Evolutionary conservation across 345 rosid genomes (phyloP), one percentile per base, ranked within the genome.

Genomic region (Eucalyptus coolabah): DNA sequence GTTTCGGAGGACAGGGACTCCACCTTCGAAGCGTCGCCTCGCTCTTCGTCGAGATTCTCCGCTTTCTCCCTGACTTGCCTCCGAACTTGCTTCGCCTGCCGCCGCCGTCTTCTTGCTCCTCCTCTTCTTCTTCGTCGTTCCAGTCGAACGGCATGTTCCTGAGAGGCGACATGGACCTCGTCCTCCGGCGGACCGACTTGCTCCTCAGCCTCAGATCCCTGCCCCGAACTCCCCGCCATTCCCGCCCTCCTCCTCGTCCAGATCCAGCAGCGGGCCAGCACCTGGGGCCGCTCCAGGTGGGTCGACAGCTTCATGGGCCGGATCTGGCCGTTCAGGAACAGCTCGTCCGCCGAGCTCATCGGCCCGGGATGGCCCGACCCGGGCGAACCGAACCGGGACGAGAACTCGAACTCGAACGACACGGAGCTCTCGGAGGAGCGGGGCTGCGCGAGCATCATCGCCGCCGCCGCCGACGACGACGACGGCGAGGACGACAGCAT

Each of bases 281-380:
- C 91, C 92, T 98, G 99, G 26, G 98, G 98, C 86, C 91, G 93
- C 92, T 96, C 96, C 93, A 98, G 92, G 91, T 97, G 99, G 11
- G 96, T 91, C 5, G 98, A 96, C 0, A 98, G 97, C 95, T 96
- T 97, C 98, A 96, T 95, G 86, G 99, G 99, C 53, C 96, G 94
- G 96, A 98, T 98, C 95, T 95, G 94, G 21, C 99, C 99, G 90
- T 98, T 95, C 19, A 95, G 91, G 95, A 97, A 97, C 45, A 97
- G 92, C 93, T 97, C 99, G 88, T 98, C 99, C 5, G 99, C 99
- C 0, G 99, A 98, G 81, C 94, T 95, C 99, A 98, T 98, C 6
- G 98, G 94, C 81, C 96, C 96, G 23, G 93, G 34, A 1, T 86
- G 90, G 56, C 92, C 92, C 86, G 91, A 94, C 89, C 95, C 94